phyloP scores from a whole-genome alignment of 441 rosid species.

The Croton laevigatus region DNA sequence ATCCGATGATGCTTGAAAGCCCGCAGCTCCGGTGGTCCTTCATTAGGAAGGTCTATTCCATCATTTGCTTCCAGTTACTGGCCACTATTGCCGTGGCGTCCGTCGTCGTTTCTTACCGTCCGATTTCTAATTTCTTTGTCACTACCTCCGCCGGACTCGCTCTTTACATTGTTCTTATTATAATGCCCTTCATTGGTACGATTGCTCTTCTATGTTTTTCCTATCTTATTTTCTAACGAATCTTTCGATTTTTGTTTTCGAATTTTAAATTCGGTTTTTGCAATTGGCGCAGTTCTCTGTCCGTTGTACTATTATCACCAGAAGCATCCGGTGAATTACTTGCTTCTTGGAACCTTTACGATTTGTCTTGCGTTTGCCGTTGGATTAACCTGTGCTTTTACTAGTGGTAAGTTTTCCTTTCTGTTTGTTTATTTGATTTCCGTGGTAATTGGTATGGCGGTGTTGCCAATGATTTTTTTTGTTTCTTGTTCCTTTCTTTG shows the following conservation, averaged over 20 bases:
- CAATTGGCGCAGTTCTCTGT: conserved; percentile 49
- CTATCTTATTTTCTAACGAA: too few species aligned
- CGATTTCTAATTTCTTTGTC: conserved; percentile 63
- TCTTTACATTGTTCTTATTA: conserved; percentile 68
- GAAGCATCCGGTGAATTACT: conserved; percentile 87
- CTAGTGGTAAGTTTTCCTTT: conserved; percentile 45
- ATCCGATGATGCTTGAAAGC: conserved; percentile 80
- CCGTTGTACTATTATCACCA: conserved; percentile 81
- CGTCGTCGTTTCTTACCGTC: conserved; percentile 62
- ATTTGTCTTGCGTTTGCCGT: conserved; percentile 61
- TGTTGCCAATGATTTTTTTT: not conserved
- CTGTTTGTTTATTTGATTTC: not conserved
- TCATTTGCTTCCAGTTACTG: conserved; percentile 63
- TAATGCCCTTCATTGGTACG: conserved; percentile 65
- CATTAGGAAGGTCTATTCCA: conserved; percentile 76
- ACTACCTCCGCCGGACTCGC: conserved; percentile 62
- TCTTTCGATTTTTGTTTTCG: not conserved
- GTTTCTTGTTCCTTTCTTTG: not conserved
- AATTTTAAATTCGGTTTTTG: not conserved
- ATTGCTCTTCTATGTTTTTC: not conserved
- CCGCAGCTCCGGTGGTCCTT: conserved; percentile 89
- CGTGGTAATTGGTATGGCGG: not conserved
- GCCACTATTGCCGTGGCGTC: conserved; percentile 76
- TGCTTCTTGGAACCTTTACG: conserved; percentile 76
- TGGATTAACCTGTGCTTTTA: conserved; percentile 82